Evolutionary conservation across 2,329 filamentous ascomycete genomes (phyloP), one percentile per base, ranked within the genome.

Genomic region (Aspergillus phoenicis): DNA sequence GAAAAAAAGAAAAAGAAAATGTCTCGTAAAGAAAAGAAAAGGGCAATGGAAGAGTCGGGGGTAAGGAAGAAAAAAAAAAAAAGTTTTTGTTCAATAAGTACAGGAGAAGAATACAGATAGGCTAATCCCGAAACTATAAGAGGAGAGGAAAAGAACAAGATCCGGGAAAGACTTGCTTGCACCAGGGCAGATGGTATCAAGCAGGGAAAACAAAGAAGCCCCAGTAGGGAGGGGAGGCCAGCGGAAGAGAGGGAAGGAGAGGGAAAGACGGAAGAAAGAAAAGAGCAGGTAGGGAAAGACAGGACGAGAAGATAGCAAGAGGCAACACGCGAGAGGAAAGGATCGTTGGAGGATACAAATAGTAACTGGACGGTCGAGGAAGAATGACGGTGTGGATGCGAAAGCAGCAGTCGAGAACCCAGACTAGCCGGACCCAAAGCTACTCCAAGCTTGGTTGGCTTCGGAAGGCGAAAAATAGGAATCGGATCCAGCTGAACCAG

Each of bases 381-480:
- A 65, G 60, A 66, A 68, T 70, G 70, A 72, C 70, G 69, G 70
- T 72, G 69, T 71, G 69, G 60, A 62, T 57, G 54, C 51, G 59
- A 53, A 58, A 53, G 58, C 54, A 53, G 58, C 54, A 57, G 62
- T 63, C 60, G 54, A 62, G 62, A 63, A 64, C 62, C 26, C 56
- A 41, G 57, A 58, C 59, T 65, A 57, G 59, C 57, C 55, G 43
- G 54, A 52, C 54, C 59, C 60, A 52, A 61, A 61, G 57, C 62
- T 62, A 47, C 52, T 57, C 47, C 57, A 62, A 64, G 63, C 61
- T 65, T 58, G 53, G 56, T 60, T 62, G 62, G 57, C 36, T 53
- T 54, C 49, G 57, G 58, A 61, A 55, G 52, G 52, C 39, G 41
- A 55, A 54, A 41, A 54, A 26, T 15, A 36, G 43, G 26, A 55